A percentile compares a stretch with the other conserved stretches of the same genome.
Evolutionary conservation across 305 asterid genomes (phyloP).

Genomic region (Petunia hybrid): DNA sequence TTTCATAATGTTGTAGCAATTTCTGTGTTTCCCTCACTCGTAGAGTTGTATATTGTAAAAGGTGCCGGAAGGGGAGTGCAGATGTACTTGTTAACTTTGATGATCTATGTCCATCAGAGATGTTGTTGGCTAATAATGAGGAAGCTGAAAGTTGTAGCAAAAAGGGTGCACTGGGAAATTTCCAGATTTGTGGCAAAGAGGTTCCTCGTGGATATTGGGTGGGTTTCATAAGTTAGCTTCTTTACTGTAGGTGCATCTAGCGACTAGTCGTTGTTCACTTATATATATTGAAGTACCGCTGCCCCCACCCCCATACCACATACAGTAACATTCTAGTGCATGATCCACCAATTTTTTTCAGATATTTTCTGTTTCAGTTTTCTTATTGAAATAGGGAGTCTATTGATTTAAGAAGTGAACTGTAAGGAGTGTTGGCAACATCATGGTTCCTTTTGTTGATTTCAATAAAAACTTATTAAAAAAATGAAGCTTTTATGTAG

Average conservation of each 20-base stretch:
- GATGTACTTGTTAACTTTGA: conserved; percentile 84
- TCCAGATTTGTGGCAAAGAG: conserved; percentile 79
- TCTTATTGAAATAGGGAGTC: background rate
- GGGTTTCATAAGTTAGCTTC: conserved; percentile 26
- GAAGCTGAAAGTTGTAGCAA: conserved; percentile 47
- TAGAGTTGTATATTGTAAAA: conserved; percentile 36
- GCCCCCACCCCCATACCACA: background rate
- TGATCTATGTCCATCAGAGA: conserved; percentile 48
- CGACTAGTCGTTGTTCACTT: background rate
- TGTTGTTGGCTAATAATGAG: conserved; percentile 43
- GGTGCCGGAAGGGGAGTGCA: conserved; percentile 91
- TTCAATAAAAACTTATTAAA: background rate
- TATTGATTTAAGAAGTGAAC: background rate
- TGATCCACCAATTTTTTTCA: background rate
- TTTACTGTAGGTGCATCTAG: background rate
- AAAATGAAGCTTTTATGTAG: background rate
- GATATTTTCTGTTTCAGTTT: background rate
- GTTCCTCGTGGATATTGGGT: conserved; percentile 95
- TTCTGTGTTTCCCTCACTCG: background rate
- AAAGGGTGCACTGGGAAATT: conserved; percentile 48
- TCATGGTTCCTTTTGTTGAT: background rate
- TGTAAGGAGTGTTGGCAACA: background rate
- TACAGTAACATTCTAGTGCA: too few species aligned
- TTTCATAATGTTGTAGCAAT: background rate
- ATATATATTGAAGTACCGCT: background rate